Percentiles rank a stretch among this genome's conserved stretches.
Evolutionary conservation across 1,139 yeast species (phyloP).

Genomic region (Pichia sp.): DNA sequence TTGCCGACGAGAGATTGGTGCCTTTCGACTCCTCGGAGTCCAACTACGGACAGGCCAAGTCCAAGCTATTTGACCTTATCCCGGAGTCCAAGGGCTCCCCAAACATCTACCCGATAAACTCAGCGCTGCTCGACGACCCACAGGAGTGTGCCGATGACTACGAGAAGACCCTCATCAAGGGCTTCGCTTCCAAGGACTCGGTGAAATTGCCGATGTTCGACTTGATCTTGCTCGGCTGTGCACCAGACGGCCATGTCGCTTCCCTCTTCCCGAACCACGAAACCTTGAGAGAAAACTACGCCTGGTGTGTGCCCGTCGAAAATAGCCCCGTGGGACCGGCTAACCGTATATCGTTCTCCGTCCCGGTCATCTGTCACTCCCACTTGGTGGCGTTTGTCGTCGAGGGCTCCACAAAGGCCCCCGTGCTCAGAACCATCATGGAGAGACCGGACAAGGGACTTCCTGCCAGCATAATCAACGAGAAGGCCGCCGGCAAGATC

Average conservation of each 20-base stretch:
- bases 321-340: conserved; percentile 91
- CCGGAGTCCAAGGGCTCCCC: conserved; percentile 52
- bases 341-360: conserved; percentile 83
- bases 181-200: conserved; percentile 94
- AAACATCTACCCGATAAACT: conserved; percentile 77
- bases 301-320: conserved; percentile 94
- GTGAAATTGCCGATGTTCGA: conserved; percentile 95
- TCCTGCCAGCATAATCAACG: conserved; percentile 91
- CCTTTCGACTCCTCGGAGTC: conserved; percentile 81
- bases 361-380: conserved; percentile 94
- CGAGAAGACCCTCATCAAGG: conserved; percentile 77
- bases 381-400: conserved; percentile 91
- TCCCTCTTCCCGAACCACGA: conserved; percentile 92
- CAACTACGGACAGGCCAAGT: conserved; percentile 83
- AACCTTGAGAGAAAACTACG: conserved; percentile 80
- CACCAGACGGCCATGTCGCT: conserved; percentile 98
- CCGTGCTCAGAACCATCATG: conserved; percentile 86
- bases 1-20: conserved; percentile 94
- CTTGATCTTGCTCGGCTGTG: conserved; percentile 85
- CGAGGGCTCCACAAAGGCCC: conserved; percentile 94
- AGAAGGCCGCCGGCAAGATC: conserved; percentile 93
- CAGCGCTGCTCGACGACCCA: conserved; percentile 49
- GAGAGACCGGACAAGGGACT: conserved; percentile 96
- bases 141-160: conserved; percentile 93
- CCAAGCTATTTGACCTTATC: conserved; percentile 72